Percentiles rank a stretch among this genome's conserved stretches.
Conservation (phyloP, 2,329 filamentous ascomycete species). For the Colletotrichum lupini region DNA sequence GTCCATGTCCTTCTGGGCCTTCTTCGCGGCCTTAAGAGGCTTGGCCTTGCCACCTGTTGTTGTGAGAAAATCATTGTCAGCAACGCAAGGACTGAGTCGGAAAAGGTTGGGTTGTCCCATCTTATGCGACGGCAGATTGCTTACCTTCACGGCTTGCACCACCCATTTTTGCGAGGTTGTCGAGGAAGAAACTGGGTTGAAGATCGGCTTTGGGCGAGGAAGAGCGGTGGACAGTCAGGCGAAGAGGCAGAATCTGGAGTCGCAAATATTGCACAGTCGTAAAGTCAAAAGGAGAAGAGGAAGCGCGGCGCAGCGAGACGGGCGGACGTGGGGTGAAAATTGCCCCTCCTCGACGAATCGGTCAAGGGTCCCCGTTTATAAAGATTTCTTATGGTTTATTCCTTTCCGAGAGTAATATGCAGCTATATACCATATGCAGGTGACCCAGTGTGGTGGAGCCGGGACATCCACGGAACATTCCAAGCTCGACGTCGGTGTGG, state of each 20-base stretch:
- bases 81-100: neutral
- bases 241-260: slow-evolving; percentile 21
- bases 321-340: slow-evolving; percentile 36
- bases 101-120: neutral
- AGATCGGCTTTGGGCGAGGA: slow-evolving; percentile 1
- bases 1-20: slow-evolving; percentile 83
- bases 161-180: slow-evolving; percentile 46
- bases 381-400: neutral
- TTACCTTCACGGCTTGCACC: slow-evolving; percentile 52
- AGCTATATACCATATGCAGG: no score
- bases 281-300: slow-evolving; percentile 6
- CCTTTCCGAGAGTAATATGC: neutral
- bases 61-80: slow-evolving; percentile 6
- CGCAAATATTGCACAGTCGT: slow-evolving; percentile 10
- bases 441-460: neutral
- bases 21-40: slow-evolving; percentile 91
- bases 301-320: slow-evolving; percentile 14
- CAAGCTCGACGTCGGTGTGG: slow-evolving; percentile 5
- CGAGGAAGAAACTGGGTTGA: slow-evolving; percentile 7
- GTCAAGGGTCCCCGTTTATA: slow-evolving; percentile 21
- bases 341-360: slow-evolving; percentile 34
- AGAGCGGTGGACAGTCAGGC: slow-evolving; percentile 1
- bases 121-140: slow-evolving; percentile 24
- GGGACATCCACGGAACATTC: slow-evolving; percentile 23
- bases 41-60: slow-evolving; percentile 80